These are phyloP conservation scores for Cyamopsis tetragonoloba DNA, from an alignment of 306 rosid genomes.

Conservation along the genomic window DNA sequence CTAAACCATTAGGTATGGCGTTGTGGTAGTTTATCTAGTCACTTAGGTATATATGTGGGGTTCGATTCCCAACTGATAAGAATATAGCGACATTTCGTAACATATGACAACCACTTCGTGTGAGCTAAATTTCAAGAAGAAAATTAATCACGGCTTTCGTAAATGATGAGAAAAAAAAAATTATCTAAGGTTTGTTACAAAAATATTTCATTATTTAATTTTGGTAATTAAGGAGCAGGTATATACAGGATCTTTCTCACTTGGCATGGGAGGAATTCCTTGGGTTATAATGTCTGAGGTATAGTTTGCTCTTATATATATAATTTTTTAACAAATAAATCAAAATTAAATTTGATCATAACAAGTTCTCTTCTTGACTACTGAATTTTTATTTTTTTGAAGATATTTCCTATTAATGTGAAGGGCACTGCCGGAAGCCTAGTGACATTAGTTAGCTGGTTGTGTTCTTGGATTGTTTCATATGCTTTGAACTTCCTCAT, in stretches of 20 bases:
- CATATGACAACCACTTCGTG: no score
- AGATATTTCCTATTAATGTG: slow-evolving; percentile 69
- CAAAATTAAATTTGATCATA: not conserved
- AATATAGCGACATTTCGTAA: no score
- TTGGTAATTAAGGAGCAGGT: slow-evolving; percentile 34
- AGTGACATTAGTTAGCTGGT: slow-evolving; percentile 50
- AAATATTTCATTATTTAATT: slow-evolving; percentile 1
- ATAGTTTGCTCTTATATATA: not conserved
- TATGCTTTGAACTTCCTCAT: slow-evolving; percentile 56
- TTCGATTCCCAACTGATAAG: no score
- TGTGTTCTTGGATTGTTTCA: slow-evolving; percentile 56
- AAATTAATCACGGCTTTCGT: not conserved
- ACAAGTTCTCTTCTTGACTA: not conserved
- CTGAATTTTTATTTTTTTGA: not conserved
- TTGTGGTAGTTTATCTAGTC: no score
- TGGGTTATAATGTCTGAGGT: slow-evolving; percentile 94
- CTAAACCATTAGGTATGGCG: no score
- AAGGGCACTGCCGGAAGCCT: slow-evolving; percentile 80
- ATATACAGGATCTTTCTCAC: slow-evolving; percentile 65
- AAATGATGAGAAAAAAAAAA: not conserved
- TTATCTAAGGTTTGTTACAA: not conserved
- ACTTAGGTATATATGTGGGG: no score
- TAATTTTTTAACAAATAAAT: not conserved
- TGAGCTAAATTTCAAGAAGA: no score
- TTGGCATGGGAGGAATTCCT: slow-evolving; percentile 83